Evolutionary conservation across 2,329 filamentous ascomycete genomes (phyloP), one percentile per base, ranked within the genome.

Genomic region (Rasamsonia emersonii): DNA sequence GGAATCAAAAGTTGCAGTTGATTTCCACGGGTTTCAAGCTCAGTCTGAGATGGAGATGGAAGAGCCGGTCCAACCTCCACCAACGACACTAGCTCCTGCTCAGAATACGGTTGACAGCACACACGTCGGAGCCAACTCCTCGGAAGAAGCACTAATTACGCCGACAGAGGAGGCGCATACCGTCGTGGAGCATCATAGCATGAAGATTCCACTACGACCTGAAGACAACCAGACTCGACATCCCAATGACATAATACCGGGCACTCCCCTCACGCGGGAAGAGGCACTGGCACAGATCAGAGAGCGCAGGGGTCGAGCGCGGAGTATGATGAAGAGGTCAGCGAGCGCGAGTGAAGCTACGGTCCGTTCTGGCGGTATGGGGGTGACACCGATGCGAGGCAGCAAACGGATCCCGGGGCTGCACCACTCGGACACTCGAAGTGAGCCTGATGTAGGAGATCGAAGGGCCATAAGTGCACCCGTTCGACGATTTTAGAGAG

Each of bases 251-350:
- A 45, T 48, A 16, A 40, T 64, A 10, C 54, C 58, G 2, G 57
- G 60, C n/a, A 62, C 59, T 1, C 63, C 64, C 3, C 56, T 67
- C 32, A 61, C 54, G 30, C 59, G 65, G 13, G 65, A 68, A 49
- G 58, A 64, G 37, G 65, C 65, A 2, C 51, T 69, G 2, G 65
- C 66, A 5, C 64, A 67, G 40, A 69, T 69, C 24, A 49, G 63
- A 35, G 64, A 64, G n/a, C 50, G 65, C 28, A 54, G 65, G 33
- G 62, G 58, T 9, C 54, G 63, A 30, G 59, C 65, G n/a, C 58
- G 59, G 37, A 63, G 53, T 32, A 54, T 54, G 21, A 43, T 50
- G 37, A 56, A 64, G 36, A 49, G 59, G 37, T 62, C 58, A 27
- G 54, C 52, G 8, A 64, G 60, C 28, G 56, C 56, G 11, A 55